phyloP scores from a whole-genome alignment of 495 filamentous ascomycete species.

The Copromyces sp. region DNA sequence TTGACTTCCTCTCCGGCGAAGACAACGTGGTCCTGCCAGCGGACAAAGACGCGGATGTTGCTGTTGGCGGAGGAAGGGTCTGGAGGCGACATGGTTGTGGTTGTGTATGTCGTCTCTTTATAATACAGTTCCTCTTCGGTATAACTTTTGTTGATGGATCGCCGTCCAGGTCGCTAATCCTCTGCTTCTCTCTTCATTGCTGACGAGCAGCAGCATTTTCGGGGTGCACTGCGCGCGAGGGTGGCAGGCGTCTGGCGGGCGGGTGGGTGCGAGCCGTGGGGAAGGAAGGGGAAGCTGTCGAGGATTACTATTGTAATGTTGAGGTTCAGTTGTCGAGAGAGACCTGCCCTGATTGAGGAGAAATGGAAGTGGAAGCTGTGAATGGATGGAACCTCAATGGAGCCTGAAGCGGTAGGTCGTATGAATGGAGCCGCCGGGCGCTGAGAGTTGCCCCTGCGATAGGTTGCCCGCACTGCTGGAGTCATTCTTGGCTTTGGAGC shows the following conservation, averaged over 20 bases:
- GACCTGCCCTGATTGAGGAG: background rate
- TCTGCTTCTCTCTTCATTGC: background rate
- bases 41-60: slow-evolving; percentile 89
- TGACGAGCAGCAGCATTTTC: slow-evolving; percentile 1
- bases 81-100: background rate
- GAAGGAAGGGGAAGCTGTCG: background rate
- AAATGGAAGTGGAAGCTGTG: background rate
- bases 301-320: background rate
- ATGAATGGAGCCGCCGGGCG: background rate
- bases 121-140: background rate
- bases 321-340: background rate
- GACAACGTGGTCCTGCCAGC: slow-evolving; percentile 82
- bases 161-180: background rate
- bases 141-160: background rate
- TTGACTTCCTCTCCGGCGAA: slow-evolving; percentile 92
- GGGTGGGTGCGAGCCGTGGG: background rate
- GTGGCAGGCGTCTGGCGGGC: background rate
- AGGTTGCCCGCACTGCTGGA: background rate
- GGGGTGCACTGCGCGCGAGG: background rate
- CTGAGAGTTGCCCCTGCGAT: background rate
- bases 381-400: background rate
- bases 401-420: background rate
- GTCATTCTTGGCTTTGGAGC: background rate
- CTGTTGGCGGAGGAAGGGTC: slow-evolving; percentile 20
- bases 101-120: background rate